Percentiles rank a stretch among this genome's conserved stretches.
These are phyloP conservation scores for Wakefieldia striispora DNA, from an alignment of 768 basidiomycete genomes.

Conservation along the genomic window DNA sequence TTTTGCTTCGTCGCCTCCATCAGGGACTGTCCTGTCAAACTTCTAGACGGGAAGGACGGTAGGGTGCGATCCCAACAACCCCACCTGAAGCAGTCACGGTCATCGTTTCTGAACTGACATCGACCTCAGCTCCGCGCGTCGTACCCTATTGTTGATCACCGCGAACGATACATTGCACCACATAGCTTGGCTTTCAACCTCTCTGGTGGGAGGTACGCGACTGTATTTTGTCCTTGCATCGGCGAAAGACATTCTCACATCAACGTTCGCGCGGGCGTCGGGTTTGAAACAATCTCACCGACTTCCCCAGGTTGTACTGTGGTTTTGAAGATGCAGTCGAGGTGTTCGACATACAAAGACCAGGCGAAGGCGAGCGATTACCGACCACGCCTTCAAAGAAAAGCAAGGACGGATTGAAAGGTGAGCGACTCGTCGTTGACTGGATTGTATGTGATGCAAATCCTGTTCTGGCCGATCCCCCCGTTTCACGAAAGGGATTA, in stretches of 20 bases:
- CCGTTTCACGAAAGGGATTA: slow-evolving; percentile 58
- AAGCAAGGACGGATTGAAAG: slow-evolving; percentile 85
- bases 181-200: slow-evolving; percentile 79
- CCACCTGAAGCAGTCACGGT: not conserved
- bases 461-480: not conserved
- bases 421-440: slow-evolving; percentile 34
- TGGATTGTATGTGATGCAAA: not conserved
- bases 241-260: not conserved
- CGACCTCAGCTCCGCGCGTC: slow-evolving; percentile 83
- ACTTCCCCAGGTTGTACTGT: slow-evolving; percentile 61
- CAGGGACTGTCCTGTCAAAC: slow-evolving; percentile 79
- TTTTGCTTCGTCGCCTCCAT: slow-evolving; percentile 86
- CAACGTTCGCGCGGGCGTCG: not conserved
- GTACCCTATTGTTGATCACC: slow-evolving; percentile 88
- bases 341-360: slow-evolving; percentile 71
- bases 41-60: slow-evolving; percentile 78
- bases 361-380: slow-evolving; percentile 72
- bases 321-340: slow-evolving; percentile 86
- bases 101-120: too few species aligned
- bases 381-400: slow-evolving; percentile 72
- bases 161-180: slow-evolving; percentile 88
- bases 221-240: not conserved
- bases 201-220: slow-evolving; percentile 55
- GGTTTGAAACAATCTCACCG: not conserved
- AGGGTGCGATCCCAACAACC: slow-evolving; percentile 46